A percentile compares a stretch with the other conserved stretches of the same genome.
Conservation (phyloP, 306 rosid genomes). For the Cucumis hystrix region DNA sequence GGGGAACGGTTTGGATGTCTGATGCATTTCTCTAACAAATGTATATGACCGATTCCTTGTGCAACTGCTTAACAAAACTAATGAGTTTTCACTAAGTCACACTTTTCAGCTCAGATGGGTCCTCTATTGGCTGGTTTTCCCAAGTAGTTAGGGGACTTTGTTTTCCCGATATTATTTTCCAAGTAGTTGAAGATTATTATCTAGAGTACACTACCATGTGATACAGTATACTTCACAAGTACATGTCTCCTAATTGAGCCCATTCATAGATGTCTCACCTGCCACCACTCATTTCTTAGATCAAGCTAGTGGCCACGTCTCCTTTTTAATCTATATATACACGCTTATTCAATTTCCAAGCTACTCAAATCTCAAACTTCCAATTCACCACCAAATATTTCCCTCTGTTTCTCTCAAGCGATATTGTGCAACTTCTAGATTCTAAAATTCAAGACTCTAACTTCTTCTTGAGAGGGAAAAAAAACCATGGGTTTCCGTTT, state of each 20-base stretch:
- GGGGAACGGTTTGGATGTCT: background rate
- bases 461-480: background rate
- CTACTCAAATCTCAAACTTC: background rate
- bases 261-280: background rate
- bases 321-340: background rate
- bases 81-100: background rate
- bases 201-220: background rate
- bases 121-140: background rate
- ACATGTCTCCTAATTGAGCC: background rate
- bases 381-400: background rate
- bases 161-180: background rate
- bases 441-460: background rate
- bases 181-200: background rate
- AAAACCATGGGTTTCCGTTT: background rate
- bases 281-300: conserved; percentile 3
- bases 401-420: background rate
- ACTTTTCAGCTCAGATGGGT: background rate
- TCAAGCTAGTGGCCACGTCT: background rate
- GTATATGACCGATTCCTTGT: background rate
- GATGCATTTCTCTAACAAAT: background rate
- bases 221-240: background rate
- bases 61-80: background rate
- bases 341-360: background rate
- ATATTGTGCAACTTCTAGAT: background rate
- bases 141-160: background rate